Percentiles rank a stretch among this genome's conserved stretches.
phyloP scores from a whole-genome alignment of 768 basidiomycete genomes.

The Cubamyces lactineus region DNA sequence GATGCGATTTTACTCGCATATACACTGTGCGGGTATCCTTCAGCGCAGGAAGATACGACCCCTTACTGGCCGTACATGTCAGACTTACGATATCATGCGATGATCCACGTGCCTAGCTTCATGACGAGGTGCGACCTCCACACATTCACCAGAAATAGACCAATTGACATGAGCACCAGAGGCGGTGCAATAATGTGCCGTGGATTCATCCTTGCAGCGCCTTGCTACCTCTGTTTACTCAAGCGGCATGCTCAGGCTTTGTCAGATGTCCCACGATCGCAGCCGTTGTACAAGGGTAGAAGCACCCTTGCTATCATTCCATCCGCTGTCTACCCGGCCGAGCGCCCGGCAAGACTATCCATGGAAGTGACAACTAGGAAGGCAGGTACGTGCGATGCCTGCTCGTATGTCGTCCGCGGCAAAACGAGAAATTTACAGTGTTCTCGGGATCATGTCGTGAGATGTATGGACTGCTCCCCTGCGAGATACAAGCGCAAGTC shows the following conservation, averaged over 20 bases:
- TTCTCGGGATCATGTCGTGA: conserved; percentile 4
- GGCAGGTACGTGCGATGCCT: neutral
- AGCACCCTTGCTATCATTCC: too few species aligned
- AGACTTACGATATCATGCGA: too few species aligned
- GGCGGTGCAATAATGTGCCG: neutral
- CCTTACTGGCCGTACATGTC: too few species aligned
- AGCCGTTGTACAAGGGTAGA: neutral
- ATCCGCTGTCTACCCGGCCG: conserved; percentile 16
- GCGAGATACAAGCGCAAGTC: too few species aligned
- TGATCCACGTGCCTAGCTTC: neutral
- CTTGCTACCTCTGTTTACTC: neutral
- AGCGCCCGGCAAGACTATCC: neutral
- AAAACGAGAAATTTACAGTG: conserved; percentile 1
- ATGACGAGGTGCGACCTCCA: neutral
- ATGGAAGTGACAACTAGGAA: neutral
- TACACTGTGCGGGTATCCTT: too few species aligned
- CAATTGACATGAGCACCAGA: neutral
- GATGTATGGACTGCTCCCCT: neutral
- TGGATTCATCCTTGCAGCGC: neutral
- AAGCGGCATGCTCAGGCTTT: neutral
- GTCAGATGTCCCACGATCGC: neutral
- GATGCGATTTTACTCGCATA: too few species aligned
- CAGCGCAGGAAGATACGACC: too few species aligned
- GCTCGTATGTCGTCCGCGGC: conserved; percentile 4
- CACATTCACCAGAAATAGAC: neutral